Conservation (phyloP, 176 grass and related monocot species). For the Ampelocalamus luodianensis region DNA sequence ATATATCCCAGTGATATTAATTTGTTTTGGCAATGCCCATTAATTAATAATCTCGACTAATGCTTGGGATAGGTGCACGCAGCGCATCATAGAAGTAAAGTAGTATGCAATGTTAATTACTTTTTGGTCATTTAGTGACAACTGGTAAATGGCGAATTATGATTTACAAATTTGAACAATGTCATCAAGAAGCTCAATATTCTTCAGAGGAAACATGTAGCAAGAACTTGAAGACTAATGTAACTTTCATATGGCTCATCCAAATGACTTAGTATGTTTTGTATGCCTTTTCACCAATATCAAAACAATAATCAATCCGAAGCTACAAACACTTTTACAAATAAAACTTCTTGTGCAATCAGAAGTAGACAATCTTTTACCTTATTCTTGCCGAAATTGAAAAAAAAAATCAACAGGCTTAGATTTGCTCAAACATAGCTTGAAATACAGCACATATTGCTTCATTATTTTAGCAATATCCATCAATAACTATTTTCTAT, state of each 20-base stretch:
- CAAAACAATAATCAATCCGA: constrained; percentile 4
- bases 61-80: background rate
- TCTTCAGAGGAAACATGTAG: constrained; percentile 8
- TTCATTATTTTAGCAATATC: background rate
- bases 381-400: background rate
- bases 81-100: too few species aligned
- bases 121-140: constrained; percentile 13
- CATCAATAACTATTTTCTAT: background rate
- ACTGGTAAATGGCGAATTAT: background rate
- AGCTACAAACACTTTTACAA: background rate
- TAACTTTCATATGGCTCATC: constrained; percentile 29
- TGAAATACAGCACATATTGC: background rate
- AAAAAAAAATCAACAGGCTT: background rate
- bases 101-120: background rate
- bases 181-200: background rate
- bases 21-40: background rate
- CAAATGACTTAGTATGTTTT: background rate
- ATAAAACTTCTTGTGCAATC: background rate
- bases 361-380: constrained; percentile 20
- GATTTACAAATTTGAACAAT: background rate
- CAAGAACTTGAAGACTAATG: background rate
- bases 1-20: background rate
- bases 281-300: background rate
- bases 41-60: background rate
- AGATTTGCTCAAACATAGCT: constrained; percentile 13